A percentile compares a stretch with the other conserved stretches of the same genome.
These are phyloP conservation scores for Salvia splendens DNA, from an alignment of 257 asterid genomes.

Conservation along the genomic window DNA sequence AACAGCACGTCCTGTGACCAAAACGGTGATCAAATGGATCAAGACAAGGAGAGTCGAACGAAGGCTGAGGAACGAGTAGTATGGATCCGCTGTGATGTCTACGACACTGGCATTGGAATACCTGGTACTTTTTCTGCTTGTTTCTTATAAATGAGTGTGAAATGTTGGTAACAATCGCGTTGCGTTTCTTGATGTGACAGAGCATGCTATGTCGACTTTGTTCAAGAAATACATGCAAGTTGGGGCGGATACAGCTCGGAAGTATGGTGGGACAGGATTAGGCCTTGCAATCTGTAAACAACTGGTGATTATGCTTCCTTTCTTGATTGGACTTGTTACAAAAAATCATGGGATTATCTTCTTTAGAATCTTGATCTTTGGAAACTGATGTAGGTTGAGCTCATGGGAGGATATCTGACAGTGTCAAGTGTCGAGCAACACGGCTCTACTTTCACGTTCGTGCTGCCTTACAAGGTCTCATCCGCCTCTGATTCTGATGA, in stretches of 20 bases:
- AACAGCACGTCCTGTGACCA: constrained; percentile 31
- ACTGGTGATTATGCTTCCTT: constrained; percentile 46
- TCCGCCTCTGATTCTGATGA: constrained; percentile 64
- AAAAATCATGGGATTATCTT: not conserved
- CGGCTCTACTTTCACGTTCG: constrained; percentile 82
- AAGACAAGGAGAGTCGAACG: constrained; percentile 37
- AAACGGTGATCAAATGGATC: constrained; percentile 36
- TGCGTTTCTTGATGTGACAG: constrained; percentile 39
- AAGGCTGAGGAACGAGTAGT: constrained; percentile 54
- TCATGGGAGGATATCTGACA: constrained; percentile 87
- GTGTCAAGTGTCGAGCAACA: constrained; percentile 68
- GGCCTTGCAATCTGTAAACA: constrained; percentile 95
- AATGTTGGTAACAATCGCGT: not conserved
- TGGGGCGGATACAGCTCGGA: constrained; percentile 87
- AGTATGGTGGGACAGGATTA: constrained; percentile 93
- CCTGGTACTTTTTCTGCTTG: constrained; percentile 52
- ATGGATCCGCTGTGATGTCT: constrained; percentile 86
- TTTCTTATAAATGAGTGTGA: not conserved
- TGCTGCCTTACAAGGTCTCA: constrained; percentile 76
- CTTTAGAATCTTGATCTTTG: not conserved
- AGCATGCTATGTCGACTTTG: constrained; percentile 69
- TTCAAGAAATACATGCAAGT: constrained; percentile 97
- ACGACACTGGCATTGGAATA: constrained; percentile 88
- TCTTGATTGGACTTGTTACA: not conserved
- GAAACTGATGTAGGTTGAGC: constrained; percentile 57